phyloP scores from a whole-genome alignment of 2,329 filamentous ascomycete genomes.

The Neophaeococcomyces aloes region DNA sequence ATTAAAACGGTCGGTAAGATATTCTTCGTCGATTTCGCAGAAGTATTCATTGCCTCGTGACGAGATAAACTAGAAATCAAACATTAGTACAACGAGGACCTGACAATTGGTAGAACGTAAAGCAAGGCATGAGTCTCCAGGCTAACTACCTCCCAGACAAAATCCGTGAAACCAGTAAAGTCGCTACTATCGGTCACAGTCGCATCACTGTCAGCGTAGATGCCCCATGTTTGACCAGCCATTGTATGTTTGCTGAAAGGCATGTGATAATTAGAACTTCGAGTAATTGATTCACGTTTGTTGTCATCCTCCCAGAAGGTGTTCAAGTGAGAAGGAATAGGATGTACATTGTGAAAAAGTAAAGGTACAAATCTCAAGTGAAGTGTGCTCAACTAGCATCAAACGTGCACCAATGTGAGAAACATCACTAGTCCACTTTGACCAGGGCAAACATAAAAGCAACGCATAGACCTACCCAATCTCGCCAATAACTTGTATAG shows the following conservation, averaged over 20 bases:
- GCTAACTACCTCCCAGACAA: background rate
- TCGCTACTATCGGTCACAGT: background rate
- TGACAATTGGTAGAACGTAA: conserved; percentile 7
- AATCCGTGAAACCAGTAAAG: background rate
- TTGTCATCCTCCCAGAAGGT: too few relatives aligned
- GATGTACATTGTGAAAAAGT: too few relatives aligned
- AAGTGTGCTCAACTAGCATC: too few relatives aligned
- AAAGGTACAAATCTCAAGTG: too few relatives aligned
- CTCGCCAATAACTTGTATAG: conserved; percentile 98
- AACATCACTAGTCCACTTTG: too few relatives aligned
- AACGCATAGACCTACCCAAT: conserved; percentile 66
- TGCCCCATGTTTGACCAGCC: too few relatives aligned
- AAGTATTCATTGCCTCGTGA: conserved; percentile 98
- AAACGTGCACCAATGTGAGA: too few relatives aligned
- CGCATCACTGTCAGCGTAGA: too few relatives aligned
- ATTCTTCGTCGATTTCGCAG: conserved; percentile 98
- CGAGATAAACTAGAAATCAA: conserved; percentile 72
- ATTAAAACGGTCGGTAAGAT: conserved; percentile 96
- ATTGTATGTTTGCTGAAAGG: too few relatives aligned
- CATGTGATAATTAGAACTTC: too few relatives aligned
- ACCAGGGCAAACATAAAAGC: conserved; percentile 1
- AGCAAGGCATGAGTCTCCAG: background rate
- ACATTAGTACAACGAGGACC: conserved; percentile 10
- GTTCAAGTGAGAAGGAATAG: too few relatives aligned
- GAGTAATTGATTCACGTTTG: too few relatives aligned